Evolutionary conservation across 805 yeast species (phyloP).

Genomic region (Zygosaccharomyces siamensis): DNA sequence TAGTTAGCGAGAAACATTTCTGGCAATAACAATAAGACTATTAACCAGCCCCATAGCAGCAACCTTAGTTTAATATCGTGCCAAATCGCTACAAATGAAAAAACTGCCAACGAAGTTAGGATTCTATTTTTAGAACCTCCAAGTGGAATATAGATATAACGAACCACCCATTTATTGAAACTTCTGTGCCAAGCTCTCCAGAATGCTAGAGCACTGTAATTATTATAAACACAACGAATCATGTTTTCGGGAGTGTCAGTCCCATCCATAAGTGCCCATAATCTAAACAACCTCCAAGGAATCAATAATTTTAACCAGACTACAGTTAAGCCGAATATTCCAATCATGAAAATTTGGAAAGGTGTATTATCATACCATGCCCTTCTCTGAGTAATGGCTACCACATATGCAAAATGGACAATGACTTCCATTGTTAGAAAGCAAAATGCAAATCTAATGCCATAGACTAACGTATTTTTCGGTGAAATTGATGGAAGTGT

Average conservation of each 20-base stretch:
- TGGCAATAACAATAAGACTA: constrained; percentile 82
- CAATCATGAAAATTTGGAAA: constrained; percentile 91
- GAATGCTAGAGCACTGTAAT: constrained; percentile 87
- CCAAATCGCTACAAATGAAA: constrained; percentile 96
- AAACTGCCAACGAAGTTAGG: constrained; percentile 75
- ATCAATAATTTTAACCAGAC: constrained; percentile 90
- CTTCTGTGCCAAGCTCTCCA: constrained; percentile 99
- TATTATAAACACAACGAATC: constrained; percentile 93
- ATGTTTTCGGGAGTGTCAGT: constrained; percentile 97
- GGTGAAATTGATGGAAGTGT: constrained; percentile 55
- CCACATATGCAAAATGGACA: constrained; percentile 85
- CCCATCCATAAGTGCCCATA: constrained; percentile 89
- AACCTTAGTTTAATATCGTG: constrained; percentile 89
- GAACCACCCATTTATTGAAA: constrained; percentile 81
- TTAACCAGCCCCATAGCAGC: constrained; percentile 92
- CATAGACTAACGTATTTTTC: constrained; percentile 55
- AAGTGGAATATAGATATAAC: constrained; percentile 86
- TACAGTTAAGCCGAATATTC: constrained; percentile 80
- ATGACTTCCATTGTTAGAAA: constrained; percentile 83
- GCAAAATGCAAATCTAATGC: constrained; percentile 64
- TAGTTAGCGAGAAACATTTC: constrained; percentile 61
- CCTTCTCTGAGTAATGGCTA: constrained; percentile 81
- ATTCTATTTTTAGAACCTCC: constrained; percentile 77
- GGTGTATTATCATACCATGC: constrained; percentile 91
- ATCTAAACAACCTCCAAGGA: constrained; percentile 93